Evolutionary conservation across 1,139 yeast species (phyloP), one percentile per base, ranked within the genome.

Genomic region (Pichia sp.): DNA sequence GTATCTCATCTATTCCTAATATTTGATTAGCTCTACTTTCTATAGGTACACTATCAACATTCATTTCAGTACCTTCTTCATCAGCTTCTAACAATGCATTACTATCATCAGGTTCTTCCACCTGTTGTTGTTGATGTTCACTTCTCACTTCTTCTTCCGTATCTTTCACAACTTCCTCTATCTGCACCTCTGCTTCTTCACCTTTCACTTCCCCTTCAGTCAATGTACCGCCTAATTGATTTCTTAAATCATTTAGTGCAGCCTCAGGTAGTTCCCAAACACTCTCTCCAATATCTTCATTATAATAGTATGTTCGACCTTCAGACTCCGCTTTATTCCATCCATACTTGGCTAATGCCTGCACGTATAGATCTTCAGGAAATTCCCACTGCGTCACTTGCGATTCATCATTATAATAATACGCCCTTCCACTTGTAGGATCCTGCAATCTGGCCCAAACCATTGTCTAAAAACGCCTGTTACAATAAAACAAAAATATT

Each of bases 361-460:
- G 53, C 47, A 73, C 74, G 16, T 66, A 50, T 25, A 52, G 40
- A 45, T 69, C 81, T 27, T 70, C 78, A 0, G 97, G 97, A 54
- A 81, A 77, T 9, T 84, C 86, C 96, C 97, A 89, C 43, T 82
- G 78, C 0, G 96, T 82, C 57, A 80, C 81, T 46, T 79, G 76
- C 0, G 94, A 84, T 36, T 62, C 72, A 0, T 76, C 52, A 56
- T 89, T 80, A 64, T 80, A 86, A 64, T 84, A 89, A 67, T 89
- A 90, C 15, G 50, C 36, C 1, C 70, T 70, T 39, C 83, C 72
- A 0, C 95, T 95, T 38, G 79, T 77, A 13, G 76, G 78, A 56
- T 84, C 88, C 38, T 69, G 69, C 22, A 77, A 75, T 53, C 80
- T 76, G 62, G 78, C 80, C 96, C 96, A 88, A 24, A 44, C 43